A percentile compares a stretch with the other conserved stretches of the same genome.
phyloP scores from a whole-genome alignment of 1,284 basidiomycete species.

The Microbotryum saponariae region DNA sequence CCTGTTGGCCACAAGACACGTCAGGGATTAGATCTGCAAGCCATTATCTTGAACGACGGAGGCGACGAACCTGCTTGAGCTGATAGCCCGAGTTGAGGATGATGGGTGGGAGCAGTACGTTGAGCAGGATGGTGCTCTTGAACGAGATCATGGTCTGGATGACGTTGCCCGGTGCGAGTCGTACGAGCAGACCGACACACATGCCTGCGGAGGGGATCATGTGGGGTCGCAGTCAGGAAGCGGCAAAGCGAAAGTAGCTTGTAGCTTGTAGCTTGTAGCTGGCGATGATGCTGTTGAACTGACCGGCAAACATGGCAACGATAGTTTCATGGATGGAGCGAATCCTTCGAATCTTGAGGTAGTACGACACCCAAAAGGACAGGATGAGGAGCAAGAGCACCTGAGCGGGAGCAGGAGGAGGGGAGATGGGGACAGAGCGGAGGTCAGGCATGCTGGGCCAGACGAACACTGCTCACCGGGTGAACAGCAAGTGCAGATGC shows the following conservation, averaged over 20 bases:
- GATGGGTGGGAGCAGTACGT: conserved; percentile 91
- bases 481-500: background rate
- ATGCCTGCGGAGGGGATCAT: conserved; percentile 51
- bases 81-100: conserved; percentile 98
- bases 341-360: conserved; percentile 93
- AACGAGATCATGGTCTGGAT: conserved; percentile 82
- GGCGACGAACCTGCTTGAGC: conserved; percentile 70
- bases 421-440: background rate
- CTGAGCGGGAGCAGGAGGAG: background rate
- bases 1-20: conserved; percentile 47
- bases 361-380: conserved; percentile 94
- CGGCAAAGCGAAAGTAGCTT: background rate
- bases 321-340: conserved; percentile 94
- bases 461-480: no score
- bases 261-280: background rate
- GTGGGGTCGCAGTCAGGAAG: background rate
- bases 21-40: no score
- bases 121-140: conserved; percentile 96
- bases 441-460: background rate
- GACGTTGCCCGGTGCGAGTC: conserved; percentile 83
- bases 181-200: conserved; percentile 84
- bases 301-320: conserved; percentile 80
- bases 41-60: background rate
- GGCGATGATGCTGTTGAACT: conserved; percentile 3
- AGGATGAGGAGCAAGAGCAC: conserved; percentile 89